Evolutionary conservation across 1,139 yeast genomes (phyloP), one percentile per base, ranked within the genome.

Genomic region (Wickerhamomyces sp.): DNA sequence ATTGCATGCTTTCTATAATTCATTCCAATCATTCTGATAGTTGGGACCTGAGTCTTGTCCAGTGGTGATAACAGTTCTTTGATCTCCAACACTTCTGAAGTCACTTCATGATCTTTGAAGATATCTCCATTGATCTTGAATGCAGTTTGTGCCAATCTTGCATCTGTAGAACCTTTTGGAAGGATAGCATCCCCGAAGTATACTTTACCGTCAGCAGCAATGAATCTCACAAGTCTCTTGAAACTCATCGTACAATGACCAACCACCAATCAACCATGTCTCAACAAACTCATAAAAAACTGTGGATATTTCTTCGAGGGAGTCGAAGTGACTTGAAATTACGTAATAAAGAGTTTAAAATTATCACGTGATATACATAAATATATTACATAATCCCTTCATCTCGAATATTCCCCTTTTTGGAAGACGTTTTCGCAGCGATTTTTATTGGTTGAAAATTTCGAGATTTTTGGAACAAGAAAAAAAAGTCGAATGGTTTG

Each of bases 171-270:
- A 6, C 39, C 42, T 2, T 36, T 18, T 14, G 48, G 44, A 9
- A 69, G 55, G 36, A 70, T 65, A 9, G 76, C 76, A 45, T 73
- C 75, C n/a, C 79, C 78, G 41, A 65, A 64, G 55, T 71, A 67
- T 26, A 56, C 59, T 38, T 62, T 57, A 18, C 70, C 72, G 49
- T 72, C 75, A 10, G 59, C 45, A 13, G 72, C 65, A 13, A 69
- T 56, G 52, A 73, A 73, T 42, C 78, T 57, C 15, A 73, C 59
- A 26, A 72, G 49, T 48, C 63, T 55, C 52, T 57, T 37, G 42
- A 14, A 2, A 27, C 13, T 29, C 31, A 10, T 11, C 31, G 13
- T 4, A 11, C 31, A 29, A 29, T 6, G 4, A 6, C 10, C 6
- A 10, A 10, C 31, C 10, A 29, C 4, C 31, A 29, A 8, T 11